Evolutionary conservation across 139 green algal species (phyloP).

Genomic region (Chlorella sorokiniana): DNA sequence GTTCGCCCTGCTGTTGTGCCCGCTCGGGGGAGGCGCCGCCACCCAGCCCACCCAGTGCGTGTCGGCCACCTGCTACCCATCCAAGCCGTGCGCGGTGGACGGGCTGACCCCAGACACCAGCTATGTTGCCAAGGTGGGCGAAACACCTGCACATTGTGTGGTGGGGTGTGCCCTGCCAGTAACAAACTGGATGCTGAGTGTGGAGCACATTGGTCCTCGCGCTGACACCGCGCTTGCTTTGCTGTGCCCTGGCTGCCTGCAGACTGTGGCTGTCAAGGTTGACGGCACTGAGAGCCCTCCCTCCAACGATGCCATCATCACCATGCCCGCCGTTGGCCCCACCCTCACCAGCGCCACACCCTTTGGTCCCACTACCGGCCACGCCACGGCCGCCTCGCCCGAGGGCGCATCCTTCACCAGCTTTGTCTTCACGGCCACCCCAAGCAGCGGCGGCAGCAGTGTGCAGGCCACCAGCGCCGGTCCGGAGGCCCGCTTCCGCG

Average conservation of each 20-base stretch:
- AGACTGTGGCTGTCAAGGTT: background rate
- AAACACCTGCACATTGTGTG: too few relatives aligned
- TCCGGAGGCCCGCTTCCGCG: background rate
- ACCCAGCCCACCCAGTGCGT: background rate
- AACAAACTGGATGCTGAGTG: too few relatives aligned
- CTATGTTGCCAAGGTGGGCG: slow-evolving; percentile 1
- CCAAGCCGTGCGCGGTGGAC: background rate
- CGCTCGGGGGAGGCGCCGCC: background rate
- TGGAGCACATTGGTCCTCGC: too few relatives aligned
- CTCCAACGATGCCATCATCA: background rate
- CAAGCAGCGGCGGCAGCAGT: background rate
- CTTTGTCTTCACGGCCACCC: too few relatives aligned
- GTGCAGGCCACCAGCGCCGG: background rate
- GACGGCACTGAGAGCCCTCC: background rate
- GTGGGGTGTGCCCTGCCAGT: too few relatives aligned
- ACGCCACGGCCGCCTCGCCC: too few relatives aligned
- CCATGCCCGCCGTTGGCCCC: background rate
- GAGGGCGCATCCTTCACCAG: too few relatives aligned
- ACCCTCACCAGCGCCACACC: background rate
- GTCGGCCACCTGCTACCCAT: background rate
- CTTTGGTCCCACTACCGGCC: too few relatives aligned
- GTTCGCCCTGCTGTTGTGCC: background rate
- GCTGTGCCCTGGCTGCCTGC: too few relatives aligned
- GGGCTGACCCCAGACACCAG: background rate
- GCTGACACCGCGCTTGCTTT: too few relatives aligned